Evolutionary conservation across 176 grass and related monocot genomes (phyloP), one percentile per base, ranked within the genome.

Genomic region (Saccharum spontaneum): DNA sequence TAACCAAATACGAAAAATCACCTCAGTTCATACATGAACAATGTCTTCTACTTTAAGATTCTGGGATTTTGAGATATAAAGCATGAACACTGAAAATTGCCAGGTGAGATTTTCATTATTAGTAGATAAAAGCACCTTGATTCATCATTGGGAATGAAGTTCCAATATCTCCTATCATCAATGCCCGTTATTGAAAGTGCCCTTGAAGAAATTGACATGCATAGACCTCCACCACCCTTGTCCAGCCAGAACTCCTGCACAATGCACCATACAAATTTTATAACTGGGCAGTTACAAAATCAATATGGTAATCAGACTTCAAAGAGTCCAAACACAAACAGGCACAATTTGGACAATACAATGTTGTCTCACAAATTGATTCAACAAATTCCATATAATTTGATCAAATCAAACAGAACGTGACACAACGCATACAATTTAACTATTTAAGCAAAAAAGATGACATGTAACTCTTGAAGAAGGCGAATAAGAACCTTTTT

Each of bases 111-210:
- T 39, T 26, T 16, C 0, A 50, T 67, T 79, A 10, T 0, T 48
- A 74, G 71, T 20, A 33, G 9, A 75, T 49, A 8, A 17, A 69
- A 76, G 23, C 48, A 99, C 97, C 93, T 94, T 45, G 97, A 96
- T 94, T 96, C 93, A 89, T 92, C 81, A 26, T 81, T 94, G 31
- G 91, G 91, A 86, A 99, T 91, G 75, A 87, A 92, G 59, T 94
- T 96, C 97, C 97, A 99, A 74, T 99, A 99, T 94, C 97, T 87
- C 81, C 97, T 87, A 82, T 99, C 97, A 80, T 92, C 91, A 79
- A 99, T 99, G 80, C 97, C 93, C 0, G 93, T 99, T 57, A 99
- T 98, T 61, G 87, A 94, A 73, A 99, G 89, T 14, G 86, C 90
- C 76, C 85, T 99, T 23, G 93, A 94, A 74, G 92, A 96, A 79